Evolutionary conservation across 176 grass and related monocot genomes (phyloP).

Genomic region (Musa schizocarpa): DNA sequence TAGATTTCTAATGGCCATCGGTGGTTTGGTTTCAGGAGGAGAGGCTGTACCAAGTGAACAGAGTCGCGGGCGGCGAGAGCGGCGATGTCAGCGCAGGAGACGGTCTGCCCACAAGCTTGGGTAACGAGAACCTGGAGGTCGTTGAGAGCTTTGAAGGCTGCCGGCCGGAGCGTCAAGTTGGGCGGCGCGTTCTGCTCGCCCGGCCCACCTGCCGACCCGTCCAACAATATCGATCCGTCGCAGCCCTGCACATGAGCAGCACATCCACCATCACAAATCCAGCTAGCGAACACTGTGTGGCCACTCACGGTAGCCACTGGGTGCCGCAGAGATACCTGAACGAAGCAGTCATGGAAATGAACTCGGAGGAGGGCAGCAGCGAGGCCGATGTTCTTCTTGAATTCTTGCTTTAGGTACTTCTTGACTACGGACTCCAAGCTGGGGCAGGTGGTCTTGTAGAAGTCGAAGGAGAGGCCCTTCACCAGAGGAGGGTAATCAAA

Average conservation of each 20-base stretch:
- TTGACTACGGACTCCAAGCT: constrained; percentile 25
- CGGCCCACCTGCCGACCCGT: neutral
- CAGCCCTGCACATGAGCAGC: constrained; percentile 35
- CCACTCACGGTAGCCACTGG: neutral
- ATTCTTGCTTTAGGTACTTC: constrained; percentile 16
- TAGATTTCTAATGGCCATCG: too few species aligned
- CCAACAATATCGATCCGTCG: constrained; percentile 52
- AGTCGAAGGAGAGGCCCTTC: constrained; percentile 38
- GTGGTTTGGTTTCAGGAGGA: neutral
- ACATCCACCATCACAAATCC: neutral
- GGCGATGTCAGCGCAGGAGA: constrained; percentile 74
- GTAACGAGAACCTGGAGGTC: constrained; percentile 36
- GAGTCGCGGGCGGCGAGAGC: constrained; percentile 51
- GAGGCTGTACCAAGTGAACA: constrained; percentile 24
- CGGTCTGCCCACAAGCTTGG: constrained; percentile 34
- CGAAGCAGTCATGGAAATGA: constrained; percentile 87
- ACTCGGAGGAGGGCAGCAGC: constrained; percentile 50
- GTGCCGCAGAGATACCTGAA: constrained; percentile 23
- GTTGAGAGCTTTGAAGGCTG: constrained; percentile 63
- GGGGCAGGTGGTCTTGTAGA: constrained; percentile 51
- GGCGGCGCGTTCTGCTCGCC: constrained; percentile 31
- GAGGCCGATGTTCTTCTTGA: constrained; percentile 36
- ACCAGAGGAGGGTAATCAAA: constrained; percentile 34
- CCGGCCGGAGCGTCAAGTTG: constrained; percentile 42
- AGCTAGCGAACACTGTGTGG: neutral